These are phyloP conservation scores for Xylariaceae sp. DNA, from an alignment of 2,329 filamentous ascomycete genomes.

Conservation along the genomic window DNA sequence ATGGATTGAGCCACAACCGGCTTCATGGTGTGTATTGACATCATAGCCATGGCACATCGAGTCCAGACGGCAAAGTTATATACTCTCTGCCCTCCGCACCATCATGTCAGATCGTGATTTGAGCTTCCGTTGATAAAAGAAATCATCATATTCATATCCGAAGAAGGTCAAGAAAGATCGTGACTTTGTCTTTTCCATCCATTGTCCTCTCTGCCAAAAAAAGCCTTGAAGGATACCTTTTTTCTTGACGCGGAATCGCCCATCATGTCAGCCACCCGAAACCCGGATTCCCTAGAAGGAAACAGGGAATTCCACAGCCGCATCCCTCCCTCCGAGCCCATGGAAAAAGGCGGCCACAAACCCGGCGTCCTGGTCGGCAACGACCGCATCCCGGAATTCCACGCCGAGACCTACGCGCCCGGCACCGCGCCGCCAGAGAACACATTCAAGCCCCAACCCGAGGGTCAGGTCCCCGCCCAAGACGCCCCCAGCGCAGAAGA, in stretches of 20 bases:
- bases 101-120: too few species aligned
- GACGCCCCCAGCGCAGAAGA: slow-evolving; percentile 33
- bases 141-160: too few species aligned
- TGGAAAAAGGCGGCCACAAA: slow-evolving; percentile 53
- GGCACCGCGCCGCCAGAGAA: slow-evolving; percentile 54
- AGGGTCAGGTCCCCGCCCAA: slow-evolving; percentile 34
- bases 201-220: too few species aligned
- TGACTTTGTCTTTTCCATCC: too few species aligned
- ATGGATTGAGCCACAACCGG: too few species aligned
- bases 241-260: not conserved
- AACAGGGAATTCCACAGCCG: slow-evolving; percentile 45
- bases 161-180: too few species aligned
- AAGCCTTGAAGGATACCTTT: not conserved
- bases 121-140: too few species aligned
- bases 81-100: too few species aligned
- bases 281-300: slow-evolving; percentile 51
- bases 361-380: slow-evolving; percentile 56
- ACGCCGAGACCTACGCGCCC: slow-evolving; percentile 52
- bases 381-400: slow-evolving; percentile 57
- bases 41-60: too few species aligned
- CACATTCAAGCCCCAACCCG: slow-evolving; percentile 37
- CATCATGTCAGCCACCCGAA: slow-evolving; percentile 31
- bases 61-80: too few species aligned
- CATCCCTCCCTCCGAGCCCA: slow-evolving; percentile 46
- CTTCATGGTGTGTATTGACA: too few species aligned